Conservation (phyloP, 805 yeast genomes). For the Kodamaea kaohsiungensis region DNA sequence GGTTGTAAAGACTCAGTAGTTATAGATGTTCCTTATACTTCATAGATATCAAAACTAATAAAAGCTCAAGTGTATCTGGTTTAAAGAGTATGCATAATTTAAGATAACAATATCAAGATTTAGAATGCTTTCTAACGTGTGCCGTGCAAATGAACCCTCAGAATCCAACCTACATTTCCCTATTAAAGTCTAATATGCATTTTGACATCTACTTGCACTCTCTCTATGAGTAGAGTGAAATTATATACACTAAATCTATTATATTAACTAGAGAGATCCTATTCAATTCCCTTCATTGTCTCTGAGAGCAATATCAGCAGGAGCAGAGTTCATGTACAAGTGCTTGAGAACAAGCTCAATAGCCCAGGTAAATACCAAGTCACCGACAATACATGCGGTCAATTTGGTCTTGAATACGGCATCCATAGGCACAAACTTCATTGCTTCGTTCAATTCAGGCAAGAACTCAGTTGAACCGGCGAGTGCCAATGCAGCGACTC, state of each 20-base stretch:
- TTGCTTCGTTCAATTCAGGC: constrained; percentile 90
- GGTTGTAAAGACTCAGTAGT: too few species aligned
- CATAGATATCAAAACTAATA: too few species aligned
- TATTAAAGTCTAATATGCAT: too few species aligned
- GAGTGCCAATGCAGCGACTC: constrained; percentile 85
- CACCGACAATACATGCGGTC: constrained; percentile 70
- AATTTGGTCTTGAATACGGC: constrained; percentile 71
- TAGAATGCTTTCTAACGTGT: too few species aligned
- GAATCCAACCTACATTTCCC: too few species aligned
- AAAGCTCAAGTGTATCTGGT: too few species aligned
- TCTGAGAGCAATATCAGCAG: constrained; percentile 82
- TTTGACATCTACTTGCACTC: not conserved
- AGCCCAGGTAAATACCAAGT: constrained; percentile 72
- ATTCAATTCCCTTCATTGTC: constrained; percentile 17
- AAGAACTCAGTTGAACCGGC: constrained; percentile 92
- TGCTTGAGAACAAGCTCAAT: constrained; percentile 80
- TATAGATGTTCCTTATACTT: too few species aligned
- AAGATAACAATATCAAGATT: too few species aligned
- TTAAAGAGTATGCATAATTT: too few species aligned
- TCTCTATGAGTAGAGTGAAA: not conserved
- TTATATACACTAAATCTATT: constrained; percentile 4
- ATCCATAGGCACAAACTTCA: constrained; percentile 89
- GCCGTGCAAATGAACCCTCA: too few species aligned
- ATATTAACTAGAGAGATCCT: not conserved
- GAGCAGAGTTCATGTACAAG: constrained; percentile 85